Evolutionary conservation across 208 protist genomes (phyloP), one percentile per base, ranked within the genome.

Genomic region (Trypanosoma theileri): DNA sequence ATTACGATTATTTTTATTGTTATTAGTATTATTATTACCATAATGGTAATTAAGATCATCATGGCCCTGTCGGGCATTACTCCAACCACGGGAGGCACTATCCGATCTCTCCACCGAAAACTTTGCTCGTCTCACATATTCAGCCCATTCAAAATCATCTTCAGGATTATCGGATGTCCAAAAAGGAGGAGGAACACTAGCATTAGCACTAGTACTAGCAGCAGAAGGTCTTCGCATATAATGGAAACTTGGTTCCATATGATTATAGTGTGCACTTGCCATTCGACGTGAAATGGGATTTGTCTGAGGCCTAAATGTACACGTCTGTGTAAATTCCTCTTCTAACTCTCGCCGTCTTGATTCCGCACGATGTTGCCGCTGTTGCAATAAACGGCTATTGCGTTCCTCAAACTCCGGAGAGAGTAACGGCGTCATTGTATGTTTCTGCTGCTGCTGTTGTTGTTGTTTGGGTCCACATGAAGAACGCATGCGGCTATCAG

Each of bases 261-360:
- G 6, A 35, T 6, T 35, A 56, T 56, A 45, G 42, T 68, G 51
- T 26, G 35, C 17, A 50, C 69, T 64, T 7, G 73, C 57, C 21
- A 80, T 76, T 9, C 44, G 17, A 21, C 51, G 48, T 22, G 79
- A 77, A 0, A 62, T 50, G 10, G 28, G 11, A 21, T 75, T 80
- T 26, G 82, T 48, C 1, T 40, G 68, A 3, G 83, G 83, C 13
- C 26, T 71, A 41, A 91, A 91, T 14, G 79, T 87, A 52, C 79
- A 91, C 54, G 72, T 73, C 14, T 65, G 22, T 41, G 82, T 42
- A 31, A 82, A 68, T 31, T 44, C 59, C 24, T 79, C 71, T 0
- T 67, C 58, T 22, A 51, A 31, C 45, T 84, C 65, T 52, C 73
- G 48, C 0, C 71, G 75, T 41, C 78, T 61, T 50, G 65, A 52